Conservation (phyloP, 768 basidiomycete species). For the Termitomyces sp. region DNA sequence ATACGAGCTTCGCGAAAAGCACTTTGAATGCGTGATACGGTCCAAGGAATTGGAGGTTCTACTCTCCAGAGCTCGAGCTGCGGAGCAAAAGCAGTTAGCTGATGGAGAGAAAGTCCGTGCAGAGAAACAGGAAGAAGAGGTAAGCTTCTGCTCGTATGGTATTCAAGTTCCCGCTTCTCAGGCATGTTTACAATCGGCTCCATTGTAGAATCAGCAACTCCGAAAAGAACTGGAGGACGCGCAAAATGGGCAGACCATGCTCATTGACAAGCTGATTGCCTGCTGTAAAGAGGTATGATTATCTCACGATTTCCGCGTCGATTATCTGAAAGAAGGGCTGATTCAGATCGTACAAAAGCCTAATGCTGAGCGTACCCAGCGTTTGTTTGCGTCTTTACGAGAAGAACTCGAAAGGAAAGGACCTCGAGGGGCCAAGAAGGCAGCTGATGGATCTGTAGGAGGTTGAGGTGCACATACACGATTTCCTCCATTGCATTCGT, state of each 20-base stretch:
- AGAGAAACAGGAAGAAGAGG: slow-evolving; percentile 74
- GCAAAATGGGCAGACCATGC: slow-evolving; percentile 71
- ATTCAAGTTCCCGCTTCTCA: slow-evolving; percentile 13
- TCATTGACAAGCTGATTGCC: slow-evolving; percentile 80
- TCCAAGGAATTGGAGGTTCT: slow-evolving; percentile 90
- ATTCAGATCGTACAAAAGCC: slow-evolving; percentile 54
- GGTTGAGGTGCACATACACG: slow-evolving; percentile 28
- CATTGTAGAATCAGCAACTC: slow-evolving; percentile 57
- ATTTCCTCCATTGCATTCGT: neutral
- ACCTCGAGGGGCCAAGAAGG: slow-evolving; percentile 39
- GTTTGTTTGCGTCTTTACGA: slow-evolving; percentile 73
- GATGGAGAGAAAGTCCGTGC: slow-evolving; percentile 70
- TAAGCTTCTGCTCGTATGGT: slow-evolving; percentile 31
- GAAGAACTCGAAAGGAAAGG: slow-evolving; percentile 80
- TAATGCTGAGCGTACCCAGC: slow-evolving; percentile 79
- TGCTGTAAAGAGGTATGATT: slow-evolving; percentile 82
- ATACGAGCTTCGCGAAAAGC: slow-evolving; percentile 87
- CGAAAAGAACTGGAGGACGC: slow-evolving; percentile 79
- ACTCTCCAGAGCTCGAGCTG: slow-evolving; percentile 81
- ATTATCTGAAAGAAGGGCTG: slow-evolving; percentile 15
- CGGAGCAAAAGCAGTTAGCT: slow-evolving; percentile 82
- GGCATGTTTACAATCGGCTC: slow-evolving; percentile 1
- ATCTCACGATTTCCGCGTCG: neutral
- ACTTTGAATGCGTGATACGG: slow-evolving; percentile 89
- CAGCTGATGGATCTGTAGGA: slow-evolving; percentile 40